phyloP scores from a whole-genome alignment of 805 yeast genomes.

The Ogataea nitratoaversa region DNA sequence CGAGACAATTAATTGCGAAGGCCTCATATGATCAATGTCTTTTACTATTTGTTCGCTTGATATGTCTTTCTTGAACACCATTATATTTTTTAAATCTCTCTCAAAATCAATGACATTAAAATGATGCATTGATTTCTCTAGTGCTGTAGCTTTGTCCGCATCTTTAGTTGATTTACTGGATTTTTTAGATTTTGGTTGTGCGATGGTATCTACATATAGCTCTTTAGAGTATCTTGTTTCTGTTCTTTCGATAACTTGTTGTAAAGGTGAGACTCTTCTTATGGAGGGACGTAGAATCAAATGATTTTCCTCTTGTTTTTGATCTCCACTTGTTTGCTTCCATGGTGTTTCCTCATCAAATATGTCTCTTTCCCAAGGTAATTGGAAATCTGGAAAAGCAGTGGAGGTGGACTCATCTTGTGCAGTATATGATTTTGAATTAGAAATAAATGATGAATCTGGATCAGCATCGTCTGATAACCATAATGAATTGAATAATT shows the following conservation, averaged over 20 bases:
- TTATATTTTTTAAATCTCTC: slow-evolving; percentile 24
- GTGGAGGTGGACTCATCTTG: neutral
- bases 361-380: slow-evolving; percentile 2
- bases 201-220: neutral
- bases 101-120: slow-evolving; percentile 25
- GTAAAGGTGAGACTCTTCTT: slow-evolving; percentile 19
- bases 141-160: neutral
- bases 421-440: too few species aligned
- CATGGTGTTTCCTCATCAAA: slow-evolving; percentile 6
- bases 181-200: neutral
- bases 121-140: slow-evolving; percentile 10
- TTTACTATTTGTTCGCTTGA: slow-evolving; percentile 21
- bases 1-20: slow-evolving; percentile 19
- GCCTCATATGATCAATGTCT: slow-evolving; percentile 27
- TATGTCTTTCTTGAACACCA: slow-evolving; percentile 26
- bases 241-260: neutral
- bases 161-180: neutral
- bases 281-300: slow-evolving; percentile 25
- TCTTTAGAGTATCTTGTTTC: neutral
- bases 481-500: too few species aligned
- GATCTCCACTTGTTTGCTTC: neutral
- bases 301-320: slow-evolving; percentile 7
- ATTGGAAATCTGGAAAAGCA: neutral
- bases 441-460: too few species aligned
- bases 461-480: too few species aligned